Conservation (phyloP, 371 early-diverging fungal genomes). For the Capniomyces stellatus region DNA sequence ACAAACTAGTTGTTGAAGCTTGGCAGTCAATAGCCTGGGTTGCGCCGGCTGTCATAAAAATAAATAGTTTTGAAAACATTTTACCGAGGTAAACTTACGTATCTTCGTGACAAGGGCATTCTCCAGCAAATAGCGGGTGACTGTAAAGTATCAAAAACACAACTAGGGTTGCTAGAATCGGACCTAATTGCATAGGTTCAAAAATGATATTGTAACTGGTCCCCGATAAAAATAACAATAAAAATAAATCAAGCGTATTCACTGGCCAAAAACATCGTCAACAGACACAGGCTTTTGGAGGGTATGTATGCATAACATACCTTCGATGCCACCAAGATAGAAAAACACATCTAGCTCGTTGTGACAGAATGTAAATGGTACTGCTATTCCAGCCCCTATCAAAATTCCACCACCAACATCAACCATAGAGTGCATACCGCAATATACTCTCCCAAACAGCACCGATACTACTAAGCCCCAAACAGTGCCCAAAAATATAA, state of each 20-base stretch:
- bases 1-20: too few relatives aligned
- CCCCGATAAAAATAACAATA: too few relatives aligned
- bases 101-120: slow-evolving; percentile 3
- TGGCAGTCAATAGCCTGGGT: too few relatives aligned
- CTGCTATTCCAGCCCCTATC: slow-evolving; percentile 13
- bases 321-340: background rate
- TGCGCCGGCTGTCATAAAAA: too few relatives aligned
- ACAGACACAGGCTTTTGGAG: too few relatives aligned
- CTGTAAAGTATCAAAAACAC: background rate
- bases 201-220: background rate
- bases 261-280: too few relatives aligned
- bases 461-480: slow-evolving; percentile 14
- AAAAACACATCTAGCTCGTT: slow-evolving; percentile 9
- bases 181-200: background rate
- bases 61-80: background rate
- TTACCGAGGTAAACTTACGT: background rate
- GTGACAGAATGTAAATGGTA: slow-evolving; percentile 9
- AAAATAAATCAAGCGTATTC: too few relatives aligned
- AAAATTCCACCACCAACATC: slow-evolving; percentile 21
- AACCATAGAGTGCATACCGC: slow-evolving; percentile 25
- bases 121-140: background rate
- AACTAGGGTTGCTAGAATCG: background rate
- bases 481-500: slow-evolving; percentile 1
- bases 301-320: background rate
- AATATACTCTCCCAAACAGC: slow-evolving; percentile 22